These are phyloP conservation scores for Antrodiella citrinella DNA, from an alignment of 768 basidiomycete genomes.

Conservation along the genomic window DNA sequence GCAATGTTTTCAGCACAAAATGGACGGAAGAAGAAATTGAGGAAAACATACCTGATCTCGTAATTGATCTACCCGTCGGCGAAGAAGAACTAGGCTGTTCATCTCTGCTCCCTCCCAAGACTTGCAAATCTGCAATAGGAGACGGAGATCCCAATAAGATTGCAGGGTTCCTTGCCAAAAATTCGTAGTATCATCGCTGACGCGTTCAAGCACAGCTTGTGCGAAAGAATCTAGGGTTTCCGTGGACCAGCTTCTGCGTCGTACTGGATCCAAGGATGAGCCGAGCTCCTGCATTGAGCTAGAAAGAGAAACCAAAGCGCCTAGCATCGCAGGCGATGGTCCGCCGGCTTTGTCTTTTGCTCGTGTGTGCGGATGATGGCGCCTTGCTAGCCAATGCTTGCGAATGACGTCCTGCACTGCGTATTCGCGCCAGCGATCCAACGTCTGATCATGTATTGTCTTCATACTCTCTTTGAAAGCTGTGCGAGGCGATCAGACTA, in stretches of 20 bases:
- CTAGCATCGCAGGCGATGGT: constrained; percentile 47
- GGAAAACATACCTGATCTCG: constrained; percentile 6
- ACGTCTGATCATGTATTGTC: constrained; percentile 35
- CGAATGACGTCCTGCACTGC: constrained; percentile 20
- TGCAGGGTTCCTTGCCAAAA: constrained; percentile 7
- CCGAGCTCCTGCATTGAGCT: constrained; percentile 50
- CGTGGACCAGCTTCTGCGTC: not conserved
- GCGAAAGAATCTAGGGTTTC: not conserved
- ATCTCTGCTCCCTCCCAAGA: constrained; percentile 8
- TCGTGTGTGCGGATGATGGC: not conserved
- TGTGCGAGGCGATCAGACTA: too few relatives aligned
- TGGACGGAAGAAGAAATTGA: not conserved
- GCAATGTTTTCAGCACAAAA: not conserved
- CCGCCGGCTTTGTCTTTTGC: constrained; percentile 16
- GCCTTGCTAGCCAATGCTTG: not conserved
- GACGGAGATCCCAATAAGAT: constrained; percentile 12
- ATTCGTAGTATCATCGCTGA: too few relatives aligned
- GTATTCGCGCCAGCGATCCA: constrained; percentile 46
- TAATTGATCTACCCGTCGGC: not conserved
- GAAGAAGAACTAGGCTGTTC: too few relatives aligned
- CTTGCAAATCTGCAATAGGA: constrained; percentile 10
- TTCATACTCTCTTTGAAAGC: constrained; percentile 41
- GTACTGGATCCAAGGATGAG: constrained; percentile 27
- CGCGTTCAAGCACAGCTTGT: not conserved
- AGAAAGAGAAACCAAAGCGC: constrained; percentile 46